These are phyloP conservation scores for Candida michaelii DNA, from an alignment of 805 yeast genomes.

Conservation along the genomic window DNA sequence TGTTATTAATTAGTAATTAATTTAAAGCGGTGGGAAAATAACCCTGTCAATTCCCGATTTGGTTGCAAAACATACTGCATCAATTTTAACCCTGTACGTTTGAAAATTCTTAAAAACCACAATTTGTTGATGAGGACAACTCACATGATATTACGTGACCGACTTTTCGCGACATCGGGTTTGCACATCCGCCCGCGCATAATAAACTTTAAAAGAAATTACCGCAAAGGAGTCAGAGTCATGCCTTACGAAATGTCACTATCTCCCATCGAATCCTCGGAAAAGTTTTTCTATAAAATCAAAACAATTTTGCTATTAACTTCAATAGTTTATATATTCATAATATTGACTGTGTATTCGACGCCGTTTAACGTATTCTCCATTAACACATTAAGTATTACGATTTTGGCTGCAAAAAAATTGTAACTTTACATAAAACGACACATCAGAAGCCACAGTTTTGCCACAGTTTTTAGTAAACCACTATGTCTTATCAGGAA, in stretches of 20 bases:
- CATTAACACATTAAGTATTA: no score
- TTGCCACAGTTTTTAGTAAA: slow-evolving; percentile 3
- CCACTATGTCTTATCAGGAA: slow-evolving; percentile 1
- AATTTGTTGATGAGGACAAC: background rate
- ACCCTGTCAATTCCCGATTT: slow-evolving; percentile 5
- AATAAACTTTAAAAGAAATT: no score
- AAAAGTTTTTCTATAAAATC: background rate
- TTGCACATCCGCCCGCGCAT: background rate
- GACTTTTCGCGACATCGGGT: slow-evolving; percentile 3
- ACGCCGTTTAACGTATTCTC: no score
- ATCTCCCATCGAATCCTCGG: background rate
- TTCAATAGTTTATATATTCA: background rate
- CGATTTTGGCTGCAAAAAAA: slow-evolving; percentile 2
- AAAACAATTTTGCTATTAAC: background rate
- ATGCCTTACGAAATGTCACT: background rate
- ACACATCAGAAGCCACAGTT: background rate
- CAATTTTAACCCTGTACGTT: background rate
- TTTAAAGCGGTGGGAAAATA: no score
- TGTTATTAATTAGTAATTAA: no score
- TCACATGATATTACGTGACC: slow-evolving; percentile 4
- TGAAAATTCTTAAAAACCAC: background rate
- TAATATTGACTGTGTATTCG: no score
- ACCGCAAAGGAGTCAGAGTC: background rate
- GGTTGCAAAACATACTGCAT: background rate
- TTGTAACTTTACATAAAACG: background rate